Base-by-base conservation (phyloP, 176 grass and related monocot species). In the Carex littledalei region DNA sequence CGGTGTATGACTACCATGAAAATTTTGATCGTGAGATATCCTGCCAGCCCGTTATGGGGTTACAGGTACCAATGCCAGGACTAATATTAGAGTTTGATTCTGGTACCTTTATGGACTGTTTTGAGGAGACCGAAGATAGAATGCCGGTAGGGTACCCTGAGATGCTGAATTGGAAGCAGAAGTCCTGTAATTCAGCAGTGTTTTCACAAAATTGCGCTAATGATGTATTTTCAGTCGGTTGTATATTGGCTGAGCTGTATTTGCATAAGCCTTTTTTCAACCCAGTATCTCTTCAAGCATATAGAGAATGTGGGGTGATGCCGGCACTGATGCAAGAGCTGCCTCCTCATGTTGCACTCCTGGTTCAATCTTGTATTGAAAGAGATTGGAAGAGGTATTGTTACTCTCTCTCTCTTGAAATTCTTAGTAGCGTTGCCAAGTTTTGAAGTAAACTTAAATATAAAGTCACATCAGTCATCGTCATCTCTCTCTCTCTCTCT, bases 161-260 rank as follows among this genome's bases (percentile, higher is more conserved):
- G 87, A 68, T 90, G 66, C 82, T 98, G 68, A 79, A 85, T 55
- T 94, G 95, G 95, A 89, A 87, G 67, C 89, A 91, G 80, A 88
- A 79, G 57, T 89, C 89, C 60, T 84, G 74, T 52, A 83, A 65
- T 89, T 89, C 72, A 67, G 63, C 83, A 84, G 71, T 85, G 85
- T 74, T 52, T 84, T 90, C 88, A 26, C 53, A 94, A 55, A 34
- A 63, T 69, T 81, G 86, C 49, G 88, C 92, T 55, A 85, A 86
- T 86, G 95, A 98, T 82, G 69, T 94, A 88, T 98, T 94, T 91
- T 91, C 95, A 67, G 50, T 93, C 72, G 95, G 95, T n/a, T 98
- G 95, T 81, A 83, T 92, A 34, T 60, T 98, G 80, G 91, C 92
- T 84, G 95, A 98, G 87, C 85, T 98, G 18, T 94, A 98, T 90